Evolutionary conservation across 257 asterid species (phyloP).

Genomic region (Thymus quinquecostatus): DNA sequence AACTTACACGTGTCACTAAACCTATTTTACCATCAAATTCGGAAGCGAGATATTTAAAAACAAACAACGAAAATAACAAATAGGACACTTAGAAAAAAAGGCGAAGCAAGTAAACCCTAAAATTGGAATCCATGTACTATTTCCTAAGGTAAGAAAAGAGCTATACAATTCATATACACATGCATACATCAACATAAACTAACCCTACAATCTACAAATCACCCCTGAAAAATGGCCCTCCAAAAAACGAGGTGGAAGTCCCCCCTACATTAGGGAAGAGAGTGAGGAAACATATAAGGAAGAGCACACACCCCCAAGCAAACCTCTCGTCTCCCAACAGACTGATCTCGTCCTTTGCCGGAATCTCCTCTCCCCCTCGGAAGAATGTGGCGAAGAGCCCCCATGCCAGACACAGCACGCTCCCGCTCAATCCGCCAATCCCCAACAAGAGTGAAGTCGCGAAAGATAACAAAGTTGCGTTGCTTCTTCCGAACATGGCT

Average conservation of each 20-base stretch:
- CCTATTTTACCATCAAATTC: too few species aligned
- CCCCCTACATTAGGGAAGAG: constrained; percentile 93
- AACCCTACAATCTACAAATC: constrained; percentile 38
- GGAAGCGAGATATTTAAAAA: too few species aligned
- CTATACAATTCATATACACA: neutral
- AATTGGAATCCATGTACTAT: too few species aligned
- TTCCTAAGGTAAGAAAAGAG: neutral
- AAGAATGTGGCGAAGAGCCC: constrained; percentile 89
- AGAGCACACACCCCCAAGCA: constrained; percentile 83
- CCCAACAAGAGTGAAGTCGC: constrained; percentile 73
- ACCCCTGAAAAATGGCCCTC: constrained; percentile 76
- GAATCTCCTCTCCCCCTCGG: constrained; percentile 89
- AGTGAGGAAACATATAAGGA: constrained; percentile 84
- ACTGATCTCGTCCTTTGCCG: constrained; percentile 85
- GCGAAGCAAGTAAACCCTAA: too few species aligned
- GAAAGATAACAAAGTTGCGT: constrained; percentile 56
- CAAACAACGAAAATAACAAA: too few species aligned
- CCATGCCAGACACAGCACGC: constrained; percentile 83
- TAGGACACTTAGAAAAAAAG: too few species aligned
- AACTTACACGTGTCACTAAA: too few species aligned
- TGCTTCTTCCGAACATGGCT: constrained; percentile 81
- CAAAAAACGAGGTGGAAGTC: constrained; percentile 71
- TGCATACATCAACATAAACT: neutral
- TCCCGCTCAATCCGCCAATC: constrained; percentile 86
- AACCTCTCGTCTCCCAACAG: constrained; percentile 78